Evolutionary conservation across 345 rosid species (phyloP), one percentile per base, ranked within the genome.

Genomic region (Luvunga scandens): DNA sequence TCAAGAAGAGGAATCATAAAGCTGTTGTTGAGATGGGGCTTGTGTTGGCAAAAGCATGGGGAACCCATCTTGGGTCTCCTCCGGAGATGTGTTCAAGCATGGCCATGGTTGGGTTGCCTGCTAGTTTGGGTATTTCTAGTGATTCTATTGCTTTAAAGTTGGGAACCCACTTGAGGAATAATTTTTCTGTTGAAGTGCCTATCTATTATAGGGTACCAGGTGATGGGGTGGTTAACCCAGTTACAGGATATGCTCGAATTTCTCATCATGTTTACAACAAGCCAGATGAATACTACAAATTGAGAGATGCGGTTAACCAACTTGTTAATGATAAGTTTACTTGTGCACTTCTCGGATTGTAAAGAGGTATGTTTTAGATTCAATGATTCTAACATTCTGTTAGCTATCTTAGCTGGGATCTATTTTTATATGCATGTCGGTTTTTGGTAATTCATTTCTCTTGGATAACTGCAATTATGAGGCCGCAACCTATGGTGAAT

Each of bases 31-130:
- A 87, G 83, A 91, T 94, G 98, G 99, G 98, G 62, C 77, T 83
- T 61, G 89, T 96, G 99, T 68, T 96, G 87, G 94, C 82, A 0
- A 79, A 88, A 61, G 86, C 98, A 0, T 96, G 99, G 99, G 94
- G 94, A 24, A 96, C 99, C 2, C 87, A 79, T 81, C 90, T 94
- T 0, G 99, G 99, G 13, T 89, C 91, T 69, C 93, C 97, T 1
- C 88, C 94, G 0, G 89, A 94, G 77, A 92, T 96, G 98, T 89
- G 97, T 61, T 80, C 92, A 1, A 89, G 91, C 80, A 94, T 92
- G 98, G 81, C 89, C 74, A 96, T 96, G 99, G 93, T 94, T 1
- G 95, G 98, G 0, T 82, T 96, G 82, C 99, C 99, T 18, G 84
- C 89, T 21, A 84, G 88, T 73, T 84, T 92, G 86, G 85, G 81